phyloP scores from a whole-genome alignment of 352 stramenopile species.

The Pythium pyrilobum region DNA sequence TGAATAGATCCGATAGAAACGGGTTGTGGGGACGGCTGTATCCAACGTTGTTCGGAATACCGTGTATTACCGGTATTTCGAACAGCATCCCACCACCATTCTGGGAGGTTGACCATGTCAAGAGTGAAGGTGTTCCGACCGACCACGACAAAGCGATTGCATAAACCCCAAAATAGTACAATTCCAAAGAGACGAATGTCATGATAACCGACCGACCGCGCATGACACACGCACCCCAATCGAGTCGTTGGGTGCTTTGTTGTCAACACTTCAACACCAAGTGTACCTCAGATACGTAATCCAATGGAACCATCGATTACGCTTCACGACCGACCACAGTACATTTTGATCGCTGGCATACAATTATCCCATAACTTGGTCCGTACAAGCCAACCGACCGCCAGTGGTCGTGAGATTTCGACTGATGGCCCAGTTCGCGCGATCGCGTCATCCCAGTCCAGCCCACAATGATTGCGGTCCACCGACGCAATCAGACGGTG shows the following conservation, averaged over 20 bases:
- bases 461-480: background rate
- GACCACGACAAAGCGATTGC: conserved; percentile 7
- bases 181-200: background rate
- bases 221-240: background rate
- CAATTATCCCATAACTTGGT: too few species aligned
- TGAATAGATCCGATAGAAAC: background rate
- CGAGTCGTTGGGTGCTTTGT: background rate
- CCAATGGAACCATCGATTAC: conserved; percentile 1
- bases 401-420: background rate
- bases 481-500: conserved; percentile 6
- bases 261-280: background rate
- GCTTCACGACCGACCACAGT: conserved; percentile 1
- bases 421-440: background rate
- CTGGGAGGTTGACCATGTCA: background rate
- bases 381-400: background rate
- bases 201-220: background rate
- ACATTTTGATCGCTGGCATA: background rate
- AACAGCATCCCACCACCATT: too few species aligned
- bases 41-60: too few species aligned
- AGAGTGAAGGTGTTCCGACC: conserved; percentile 8
- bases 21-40: too few species aligned
- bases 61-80: too few species aligned
- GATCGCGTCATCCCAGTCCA: conserved; percentile 7
- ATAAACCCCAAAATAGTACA: conserved; percentile 1
- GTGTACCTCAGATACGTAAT: background rate